These are phyloP conservation scores for Aspergillus egyptiacus DNA, from an alignment of 495 filamentous ascomycete genomes.

Conservation along the genomic window DNA sequence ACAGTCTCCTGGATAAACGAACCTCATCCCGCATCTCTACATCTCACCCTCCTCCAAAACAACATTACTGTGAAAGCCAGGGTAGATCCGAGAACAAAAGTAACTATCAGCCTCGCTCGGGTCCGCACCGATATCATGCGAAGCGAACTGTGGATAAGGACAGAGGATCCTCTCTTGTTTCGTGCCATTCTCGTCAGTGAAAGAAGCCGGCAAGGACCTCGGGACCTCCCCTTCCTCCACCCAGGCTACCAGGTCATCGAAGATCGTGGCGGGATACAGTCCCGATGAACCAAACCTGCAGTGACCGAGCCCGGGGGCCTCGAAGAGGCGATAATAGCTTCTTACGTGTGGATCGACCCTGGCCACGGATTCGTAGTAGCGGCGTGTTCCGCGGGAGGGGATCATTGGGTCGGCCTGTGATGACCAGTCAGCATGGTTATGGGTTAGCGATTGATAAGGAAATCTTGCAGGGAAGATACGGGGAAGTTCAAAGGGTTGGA, in stretches of 20 bases:
- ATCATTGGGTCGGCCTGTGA: constrained; percentile 10
- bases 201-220: constrained; percentile 13
- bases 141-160: constrained; percentile 8
- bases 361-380: constrained; percentile 25
- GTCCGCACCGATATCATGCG: constrained; percentile 1
- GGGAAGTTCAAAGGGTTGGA: too few species aligned
- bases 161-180: constrained; percentile 11
- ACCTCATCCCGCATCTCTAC: not conserved
- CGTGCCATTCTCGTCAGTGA: not conserved
- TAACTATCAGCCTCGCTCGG: constrained; percentile 1
- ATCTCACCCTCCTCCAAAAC: not conserved
- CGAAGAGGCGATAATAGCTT: constrained; percentile 19
- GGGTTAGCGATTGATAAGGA: not conserved
- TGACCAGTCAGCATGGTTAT: not conserved
- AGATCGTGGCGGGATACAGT: constrained; percentile 12
- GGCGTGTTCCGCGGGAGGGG: constrained; percentile 8
- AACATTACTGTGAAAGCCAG: not conserved
- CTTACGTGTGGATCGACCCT: constrained; percentile 12
- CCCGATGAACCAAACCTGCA: constrained; percentile 14
- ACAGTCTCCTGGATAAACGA: too few species aligned
- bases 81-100: constrained; percentile 5
- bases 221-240: constrained; percentile 18
- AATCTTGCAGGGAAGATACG: too few species aligned
- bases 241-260: constrained; percentile 14
- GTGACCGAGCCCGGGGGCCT: constrained; percentile 18